Evolutionary conservation across 148 eudicot genomes (phyloP).

Genomic region (Chenopodium quinoa): DNA sequence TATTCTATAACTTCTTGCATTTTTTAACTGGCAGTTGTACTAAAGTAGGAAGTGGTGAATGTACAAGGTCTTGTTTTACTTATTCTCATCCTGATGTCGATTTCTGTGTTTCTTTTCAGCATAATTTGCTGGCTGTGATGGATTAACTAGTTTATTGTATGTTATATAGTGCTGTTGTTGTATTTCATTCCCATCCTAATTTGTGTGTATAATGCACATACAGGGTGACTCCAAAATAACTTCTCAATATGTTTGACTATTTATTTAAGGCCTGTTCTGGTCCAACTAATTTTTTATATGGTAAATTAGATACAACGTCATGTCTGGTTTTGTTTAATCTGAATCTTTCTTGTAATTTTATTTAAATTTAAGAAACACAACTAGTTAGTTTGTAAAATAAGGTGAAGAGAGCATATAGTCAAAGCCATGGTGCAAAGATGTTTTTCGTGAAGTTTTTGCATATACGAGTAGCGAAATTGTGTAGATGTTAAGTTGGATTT

Average conservation of each 20-base stretch:
- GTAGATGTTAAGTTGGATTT: too few species aligned
- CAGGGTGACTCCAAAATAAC: background rate
- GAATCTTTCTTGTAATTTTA: too few species aligned
- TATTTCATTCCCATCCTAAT: background rate
- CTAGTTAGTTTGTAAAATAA: too few species aligned
- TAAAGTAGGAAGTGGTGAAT: background rate
- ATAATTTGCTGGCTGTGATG: slow-evolving; percentile 1
- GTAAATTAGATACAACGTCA: too few species aligned
- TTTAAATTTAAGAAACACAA: too few species aligned
- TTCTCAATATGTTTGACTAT: background rate
- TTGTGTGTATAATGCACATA: background rate
- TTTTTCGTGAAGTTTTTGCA: background rate
- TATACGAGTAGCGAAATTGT: too few species aligned
- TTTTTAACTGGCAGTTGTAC: background rate
- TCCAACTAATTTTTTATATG: too few species aligned
- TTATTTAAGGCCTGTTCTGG: too few species aligned
- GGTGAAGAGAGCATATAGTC: background rate
- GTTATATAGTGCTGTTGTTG: background rate
- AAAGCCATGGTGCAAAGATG: background rate
- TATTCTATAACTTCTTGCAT: background rate
- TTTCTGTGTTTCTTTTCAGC: slow-evolving; percentile 6
- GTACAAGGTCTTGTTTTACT: background rate
- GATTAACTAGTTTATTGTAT: background rate
- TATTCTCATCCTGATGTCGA: background rate
- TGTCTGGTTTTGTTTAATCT: too few species aligned